Evolutionary conservation across 2,329 filamentous ascomycete species (phyloP).

Genomic region (Mycosphaerella arachidis): DNA sequence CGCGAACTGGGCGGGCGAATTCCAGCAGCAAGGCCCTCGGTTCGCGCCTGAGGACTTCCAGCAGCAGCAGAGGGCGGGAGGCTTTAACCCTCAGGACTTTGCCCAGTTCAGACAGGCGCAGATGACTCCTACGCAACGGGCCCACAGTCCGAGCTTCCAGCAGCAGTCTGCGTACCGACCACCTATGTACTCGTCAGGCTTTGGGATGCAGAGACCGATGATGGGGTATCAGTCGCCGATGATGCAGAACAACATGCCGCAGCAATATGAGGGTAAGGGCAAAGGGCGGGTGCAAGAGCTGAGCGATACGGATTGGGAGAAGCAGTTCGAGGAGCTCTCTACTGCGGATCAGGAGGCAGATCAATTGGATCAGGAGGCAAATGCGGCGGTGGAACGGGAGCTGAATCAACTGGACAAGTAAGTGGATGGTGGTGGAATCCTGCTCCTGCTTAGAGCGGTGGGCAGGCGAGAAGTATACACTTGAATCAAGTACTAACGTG

Average conservation of each 20-base stretch:
- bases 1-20: conserved; percentile 32
- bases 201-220: conserved; percentile 43
- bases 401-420: conserved; percentile 84
- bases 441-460: conserved; percentile 11
- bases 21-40: conserved; percentile 25
- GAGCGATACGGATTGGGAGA: conserved; percentile 91
- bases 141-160: conserved; percentile 53
- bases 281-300: conserved; percentile 82
- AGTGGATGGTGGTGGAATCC: conserved; percentile 41
- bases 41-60: conserved; percentile 27
- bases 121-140: conserved; percentile 53
- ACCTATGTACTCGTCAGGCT: conserved; percentile 53
- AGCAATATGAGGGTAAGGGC: conserved; percentile 67
- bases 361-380: conserved; percentile 58
- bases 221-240: conserved; percentile 24
- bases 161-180: conserved; percentile 48
- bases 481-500: conserved; percentile 68
- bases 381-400: conserved; percentile 75
- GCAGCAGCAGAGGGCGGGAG: conserved; percentile 28
- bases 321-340: conserved; percentile 88
- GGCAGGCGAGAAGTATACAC: conserved; percentile 69
- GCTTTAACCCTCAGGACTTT: conserved; percentile 80
- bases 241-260: conserved; percentile 41
- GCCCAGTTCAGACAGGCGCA: conserved; percentile 76
- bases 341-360: conserved; percentile 54